Conservation (phyloP, 495 filamentous ascomycete species). For the Penicillium subrubescens region DNA sequence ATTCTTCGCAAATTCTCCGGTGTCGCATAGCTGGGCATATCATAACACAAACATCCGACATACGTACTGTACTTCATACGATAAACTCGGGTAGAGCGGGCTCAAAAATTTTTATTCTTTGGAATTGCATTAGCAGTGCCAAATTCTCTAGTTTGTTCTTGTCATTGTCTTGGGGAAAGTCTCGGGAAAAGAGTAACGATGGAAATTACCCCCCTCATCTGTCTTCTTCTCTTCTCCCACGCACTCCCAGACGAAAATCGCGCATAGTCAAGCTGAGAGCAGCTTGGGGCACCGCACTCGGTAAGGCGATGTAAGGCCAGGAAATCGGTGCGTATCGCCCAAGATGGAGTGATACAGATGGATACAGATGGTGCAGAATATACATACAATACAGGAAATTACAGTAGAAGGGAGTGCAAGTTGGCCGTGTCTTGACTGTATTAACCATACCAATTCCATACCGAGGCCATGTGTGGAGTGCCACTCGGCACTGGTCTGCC, state of each 20-base stretch:
- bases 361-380: not conserved
- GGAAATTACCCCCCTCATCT: constrained; percentile 2
- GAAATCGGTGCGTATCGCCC: not conserved
- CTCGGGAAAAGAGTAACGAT: not conserved
- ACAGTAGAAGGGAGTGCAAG: not conserved
- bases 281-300: constrained; percentile 21
- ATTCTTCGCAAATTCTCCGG: constrained; percentile 8
- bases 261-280: constrained; percentile 33
- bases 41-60: constrained; percentile 1
- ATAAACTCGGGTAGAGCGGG: not conserved
- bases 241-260: constrained; percentile 27
- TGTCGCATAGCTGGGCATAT: not conserved
- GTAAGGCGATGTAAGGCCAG: constrained; percentile 13
- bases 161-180: constrained; percentile 2
- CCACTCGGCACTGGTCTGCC: constrained; percentile 23
- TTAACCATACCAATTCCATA: not conserved
- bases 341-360: not conserved
- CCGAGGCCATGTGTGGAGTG: constrained; percentile 11
- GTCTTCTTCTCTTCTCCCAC: not conserved
- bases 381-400: not conserved
- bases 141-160: constrained; percentile 6
- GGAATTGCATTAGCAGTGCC: constrained; percentile 1
- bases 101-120: not conserved
- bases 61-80: not conserved
- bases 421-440: constrained; percentile 16